These are phyloP conservation scores for Kentomonas sorsogonicus DNA, from an alignment of 208 protist species.

Conservation along the genomic window DNA sequence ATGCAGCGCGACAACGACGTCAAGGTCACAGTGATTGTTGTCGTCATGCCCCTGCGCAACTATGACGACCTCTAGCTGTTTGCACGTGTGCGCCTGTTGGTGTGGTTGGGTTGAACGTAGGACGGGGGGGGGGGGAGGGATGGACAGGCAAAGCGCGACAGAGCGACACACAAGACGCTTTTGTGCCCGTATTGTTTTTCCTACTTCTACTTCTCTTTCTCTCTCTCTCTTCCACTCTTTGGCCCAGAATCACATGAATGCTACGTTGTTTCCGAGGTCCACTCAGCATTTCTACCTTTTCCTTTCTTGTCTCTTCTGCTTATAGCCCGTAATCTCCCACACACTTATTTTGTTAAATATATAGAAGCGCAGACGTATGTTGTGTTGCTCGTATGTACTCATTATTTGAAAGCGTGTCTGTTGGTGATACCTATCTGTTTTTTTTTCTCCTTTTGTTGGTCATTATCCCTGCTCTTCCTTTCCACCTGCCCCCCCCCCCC, in stretches of 20 bases:
- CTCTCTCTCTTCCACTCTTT: background rate
- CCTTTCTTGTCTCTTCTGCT: background rate
- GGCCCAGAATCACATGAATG: background rate
- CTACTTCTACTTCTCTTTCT: slow-evolving; percentile 10
- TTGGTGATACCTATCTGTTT: background rate
- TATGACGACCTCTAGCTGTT: slow-evolving; percentile 4
- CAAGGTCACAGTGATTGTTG: slow-evolving; percentile 62
- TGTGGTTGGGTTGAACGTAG: too few relatives aligned
- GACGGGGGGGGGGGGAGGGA: background rate
- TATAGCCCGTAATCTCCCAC: background rate
- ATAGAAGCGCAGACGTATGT: background rate
- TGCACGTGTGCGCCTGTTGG: too few relatives aligned
- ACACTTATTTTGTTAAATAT: slow-evolving; percentile 3
- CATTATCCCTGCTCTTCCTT: too few relatives aligned
- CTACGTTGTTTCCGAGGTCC: background rate
- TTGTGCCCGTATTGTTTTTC: too few relatives aligned
- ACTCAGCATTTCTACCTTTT: background rate
- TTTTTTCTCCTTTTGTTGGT: too few relatives aligned
- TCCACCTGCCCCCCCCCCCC: too few relatives aligned
- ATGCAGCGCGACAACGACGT: slow-evolving; percentile 50
- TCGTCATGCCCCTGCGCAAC: slow-evolving; percentile 44
- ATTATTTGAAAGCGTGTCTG: background rate
- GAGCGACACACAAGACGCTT: too few relatives aligned
- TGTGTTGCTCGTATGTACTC: background rate
- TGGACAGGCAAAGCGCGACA: background rate